phyloP scores from a whole-genome alignment of 208 protist genomes.

The Blechomonas ayalai region DNA sequence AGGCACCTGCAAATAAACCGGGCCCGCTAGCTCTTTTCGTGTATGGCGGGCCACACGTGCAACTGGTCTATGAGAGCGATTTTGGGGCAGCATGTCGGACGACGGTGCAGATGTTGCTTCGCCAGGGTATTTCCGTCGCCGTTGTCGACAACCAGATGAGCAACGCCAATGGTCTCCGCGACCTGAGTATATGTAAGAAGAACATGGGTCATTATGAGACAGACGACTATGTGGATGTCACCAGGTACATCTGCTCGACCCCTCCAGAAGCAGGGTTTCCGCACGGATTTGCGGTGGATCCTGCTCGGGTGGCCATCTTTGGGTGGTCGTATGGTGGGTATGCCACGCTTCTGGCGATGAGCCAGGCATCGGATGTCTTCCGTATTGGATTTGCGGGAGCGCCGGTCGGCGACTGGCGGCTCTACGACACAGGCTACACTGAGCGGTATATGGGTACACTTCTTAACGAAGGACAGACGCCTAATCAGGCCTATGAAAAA shows the following conservation, averaged over 20 bases:
- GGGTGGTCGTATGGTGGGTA: conserved; percentile 90
- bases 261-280: conserved; percentile 9
- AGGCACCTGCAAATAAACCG: neutral
- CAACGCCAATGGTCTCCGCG: conserved; percentile 71
- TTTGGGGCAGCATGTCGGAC: conserved; percentile 33
- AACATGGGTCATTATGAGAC: conserved; percentile 84
- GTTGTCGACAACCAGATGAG: conserved; percentile 86
- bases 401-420: conserved; percentile 76
- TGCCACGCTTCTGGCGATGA: conserved; percentile 80
- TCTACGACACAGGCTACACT: conserved; percentile 90
- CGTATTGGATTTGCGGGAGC: conserved; percentile 77
- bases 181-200: conserved; percentile 74
- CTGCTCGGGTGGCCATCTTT: conserved; percentile 66
- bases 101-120: conserved; percentile 56
- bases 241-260: conserved; percentile 26
- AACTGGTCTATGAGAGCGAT: conserved; percentile 70
- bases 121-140: conserved; percentile 63
- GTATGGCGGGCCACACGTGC: conserved; percentile 85
- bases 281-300: conserved; percentile 42
- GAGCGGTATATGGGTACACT: conserved; percentile 82
- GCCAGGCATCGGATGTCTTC: conserved; percentile 69
- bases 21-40: conserved; percentile 51
- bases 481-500: conserved; percentile 47
- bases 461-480: conserved; percentile 13
- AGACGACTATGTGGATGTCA: conserved; percentile 70